Conservation (phyloP, 2,329 filamentous ascomycete species). For the Aspergillus ochraceoroseus region DNA sequence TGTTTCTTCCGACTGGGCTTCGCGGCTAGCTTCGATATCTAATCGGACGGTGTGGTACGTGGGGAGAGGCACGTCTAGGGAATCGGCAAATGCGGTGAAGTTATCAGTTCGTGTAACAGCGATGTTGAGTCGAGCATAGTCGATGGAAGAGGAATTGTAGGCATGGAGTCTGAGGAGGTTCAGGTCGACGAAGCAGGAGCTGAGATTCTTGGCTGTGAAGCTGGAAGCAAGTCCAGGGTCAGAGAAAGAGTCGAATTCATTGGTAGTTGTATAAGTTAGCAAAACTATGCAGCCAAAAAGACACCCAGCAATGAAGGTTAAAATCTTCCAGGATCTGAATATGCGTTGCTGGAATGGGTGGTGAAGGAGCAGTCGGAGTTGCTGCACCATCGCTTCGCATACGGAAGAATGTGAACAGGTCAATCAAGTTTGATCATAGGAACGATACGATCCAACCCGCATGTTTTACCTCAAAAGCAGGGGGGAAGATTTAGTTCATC, state of each 20-base stretch:
- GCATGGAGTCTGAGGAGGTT: constrained; percentile 16
- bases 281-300: constrained; percentile 10
- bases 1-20: constrained; percentile 13
- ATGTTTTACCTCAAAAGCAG: no score
- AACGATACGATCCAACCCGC: no score
- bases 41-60: constrained; percentile 17
- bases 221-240: neutral
- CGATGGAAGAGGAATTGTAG: constrained; percentile 14
- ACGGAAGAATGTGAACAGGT: constrained; percentile 4
- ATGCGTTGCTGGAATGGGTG: constrained; percentile 14
- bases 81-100: constrained; percentile 18
- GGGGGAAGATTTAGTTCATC: no score
- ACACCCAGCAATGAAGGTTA: constrained; percentile 9
- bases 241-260: neutral
- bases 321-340: constrained; percentile 7
- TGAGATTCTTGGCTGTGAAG: neutral
- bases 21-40: constrained; percentile 22
- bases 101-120: constrained; percentile 17
- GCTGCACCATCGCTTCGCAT: constrained; percentile 13
- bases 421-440: neutral
- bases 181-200: constrained; percentile 19
- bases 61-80: constrained; percentile 14
- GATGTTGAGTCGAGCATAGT: constrained; percentile 21
- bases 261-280: constrained; percentile 10
- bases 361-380: constrained; percentile 11